Evolutionary conservation across 2,329 filamentous ascomycete species (phyloP), one percentile per base, ranked within the genome.

Genomic region (Xylaria sp.): DNA sequence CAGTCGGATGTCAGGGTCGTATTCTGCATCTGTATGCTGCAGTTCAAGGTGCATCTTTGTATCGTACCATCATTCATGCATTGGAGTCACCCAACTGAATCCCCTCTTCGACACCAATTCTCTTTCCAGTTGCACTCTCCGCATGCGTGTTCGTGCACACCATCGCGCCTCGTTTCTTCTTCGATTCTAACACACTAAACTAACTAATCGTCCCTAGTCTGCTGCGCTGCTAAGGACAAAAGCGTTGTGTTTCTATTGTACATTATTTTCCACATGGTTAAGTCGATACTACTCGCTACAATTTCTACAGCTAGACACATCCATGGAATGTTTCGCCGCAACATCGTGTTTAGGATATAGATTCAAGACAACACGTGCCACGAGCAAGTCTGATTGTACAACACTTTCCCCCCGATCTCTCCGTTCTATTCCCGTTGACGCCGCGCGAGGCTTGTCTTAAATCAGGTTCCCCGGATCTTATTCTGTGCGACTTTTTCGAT

Each of bases 401-500:
- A 25, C 35, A 35, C 27, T 59, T 61, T 48, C n/a, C 9, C 6
- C n/a, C 57, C 60, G 63, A 61, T 53, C 37, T 48, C 21, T 47
- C 32, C 50, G 48, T 64, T 58, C 59, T 42, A 42, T 69, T 71
- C 65, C 53, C 67, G 66, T 70, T 69, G 69, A 65, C 64, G 63
- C 50, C 62, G 67, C 60, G 29, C 57, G 6, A 65, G 37, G n/a
- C 47, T 50, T 58, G 44, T 53, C 50, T 42, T 54, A 32, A 35
- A 63, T 32, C 9, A 63, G 10, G 50, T 32, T 25, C n/a, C 16
- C n/a, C 9, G 51, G 40, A 23, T 65, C 61, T 61, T 64, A 23
- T 50, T 12, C 21, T 65, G 65, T 65, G 23, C 54, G 21, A 67
- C 68, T 35, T 37, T 13, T 18, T 29, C 54, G 40, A 35, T 29